These are phyloP conservation scores for Poronia punctata DNA, from an alignment of 495 filamentous ascomycete genomes.

Conservation along the genomic window DNA sequence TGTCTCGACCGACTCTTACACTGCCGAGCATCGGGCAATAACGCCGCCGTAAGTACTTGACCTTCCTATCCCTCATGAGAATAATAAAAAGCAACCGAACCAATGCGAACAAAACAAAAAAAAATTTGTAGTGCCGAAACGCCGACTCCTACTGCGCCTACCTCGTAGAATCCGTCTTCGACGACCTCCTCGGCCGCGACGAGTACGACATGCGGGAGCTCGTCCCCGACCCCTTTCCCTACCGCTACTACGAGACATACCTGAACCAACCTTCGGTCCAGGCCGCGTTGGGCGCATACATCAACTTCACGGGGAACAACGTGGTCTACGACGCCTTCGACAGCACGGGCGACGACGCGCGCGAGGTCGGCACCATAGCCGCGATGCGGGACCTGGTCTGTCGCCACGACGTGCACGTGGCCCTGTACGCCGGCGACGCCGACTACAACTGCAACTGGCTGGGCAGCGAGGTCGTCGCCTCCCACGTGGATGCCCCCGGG, in stretches of 20 bases:
- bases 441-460: slow-evolving; percentile 61
- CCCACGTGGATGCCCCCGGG: slow-evolving; percentile 37
- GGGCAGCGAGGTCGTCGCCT: slow-evolving; percentile 45
- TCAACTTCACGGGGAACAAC: slow-evolving; percentile 47
- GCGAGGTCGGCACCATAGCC: slow-evolving; percentile 43
- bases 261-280: slow-evolving; percentile 51
- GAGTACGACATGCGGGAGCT: slow-evolving; percentile 58
- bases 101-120: not conserved
- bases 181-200: slow-evolving; percentile 44
- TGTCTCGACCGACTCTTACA: slow-evolving; percentile 53
- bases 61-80: no score
- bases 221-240: slow-evolving; percentile 53
- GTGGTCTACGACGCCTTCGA: slow-evolving; percentile 45
- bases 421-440: slow-evolving; percentile 54
- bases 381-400: slow-evolving; percentile 44
- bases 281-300: slow-evolving; percentile 50
- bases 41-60: slow-evolving; percentile 9
- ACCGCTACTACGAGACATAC: slow-evolving; percentile 51
- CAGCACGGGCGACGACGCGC: slow-evolving; percentile 51
- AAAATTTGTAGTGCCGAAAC: slow-evolving; percentile 12
- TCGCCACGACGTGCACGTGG: slow-evolving; percentile 41
- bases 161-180: slow-evolving; percentile 47
- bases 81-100: not conserved
- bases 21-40: slow-evolving; percentile 32
- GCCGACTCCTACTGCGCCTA: slow-evolving; percentile 50